Base-by-base conservation (phyloP, 768 basidiomycete genomes). In the Phallus indusiatus region DNA sequence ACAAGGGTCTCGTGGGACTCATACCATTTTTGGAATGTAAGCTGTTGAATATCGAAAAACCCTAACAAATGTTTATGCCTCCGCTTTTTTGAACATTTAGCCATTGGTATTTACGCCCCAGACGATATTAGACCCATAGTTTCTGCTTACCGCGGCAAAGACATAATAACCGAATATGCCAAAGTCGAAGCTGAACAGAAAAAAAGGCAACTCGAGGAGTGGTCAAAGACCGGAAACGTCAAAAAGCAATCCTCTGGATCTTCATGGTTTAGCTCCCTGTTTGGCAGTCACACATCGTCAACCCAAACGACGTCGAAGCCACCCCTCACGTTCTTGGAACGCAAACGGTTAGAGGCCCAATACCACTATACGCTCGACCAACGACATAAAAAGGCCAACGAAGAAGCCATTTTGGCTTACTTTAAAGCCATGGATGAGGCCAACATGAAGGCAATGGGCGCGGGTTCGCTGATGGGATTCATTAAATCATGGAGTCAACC, bases 21-120 rank as follows among this genome's bases (percentile, higher is more conserved):
- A 94, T 99, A 64, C 95, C 95, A 0, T 97, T 98, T 84, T 79
- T 99, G 4, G 96, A 98, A 76, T 93, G 93, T 78, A 66, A 56
- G 78, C 73, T 9, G 34, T 14, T 62, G 8, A 22, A 21, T 1
- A 42, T n/a, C 28, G 28, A 28, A 28, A 28, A 28, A 2, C 28
- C 28, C 17, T 61, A 34, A 61, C 33, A 10, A 46, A 22, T 61
- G 9, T 60, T 35, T 17, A 2, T 37, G 54, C 46, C 51, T 5
- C 59, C 56, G 28, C 55, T 28, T 50, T 28, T 20, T 36, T 53
- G n/a, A 17, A 53, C 12, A 28, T 28, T 28, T 65, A 95, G 95
- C 96, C 7, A 86, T 99, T 60, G 94, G 85, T 0, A 94, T 98
- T 64, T 94, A 92, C 75, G 86, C 85, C 62, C 86, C 90, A 1